A percentile compares a stretch with the other conserved stretches of the same genome.
phyloP scores from a whole-genome alignment of 208 protist species.

The Trichomonas tenax region DNA sequence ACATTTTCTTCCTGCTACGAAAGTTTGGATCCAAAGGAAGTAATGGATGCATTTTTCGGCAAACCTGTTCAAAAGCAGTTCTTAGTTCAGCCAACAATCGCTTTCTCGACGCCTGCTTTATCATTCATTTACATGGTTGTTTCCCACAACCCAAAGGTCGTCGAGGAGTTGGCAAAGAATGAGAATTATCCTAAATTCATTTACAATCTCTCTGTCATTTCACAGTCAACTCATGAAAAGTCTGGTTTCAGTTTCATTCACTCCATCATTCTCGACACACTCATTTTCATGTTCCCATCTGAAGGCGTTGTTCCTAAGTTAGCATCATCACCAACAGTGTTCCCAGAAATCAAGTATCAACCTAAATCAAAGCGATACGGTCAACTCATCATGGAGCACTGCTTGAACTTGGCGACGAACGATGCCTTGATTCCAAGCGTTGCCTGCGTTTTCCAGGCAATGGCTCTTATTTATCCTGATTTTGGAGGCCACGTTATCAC shows the following conservation, averaged over 20 bases:
- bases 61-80: neutral
- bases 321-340: neutral
- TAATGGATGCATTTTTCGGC: neutral
- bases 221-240: neutral
- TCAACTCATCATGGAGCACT: neutral
- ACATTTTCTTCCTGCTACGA: neutral
- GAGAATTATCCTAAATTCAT: neutral
- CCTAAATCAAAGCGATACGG: neutral
- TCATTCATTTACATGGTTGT: neutral
- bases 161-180: neutral
- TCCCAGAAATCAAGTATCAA: too few relatives aligned
- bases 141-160: neutral
- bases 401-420: neutral
- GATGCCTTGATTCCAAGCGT: neutral
- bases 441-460: neutral
- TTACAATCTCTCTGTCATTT: neutral
- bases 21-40: neutral
- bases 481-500: neutral
- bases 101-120: neutral
- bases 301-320: neutral
- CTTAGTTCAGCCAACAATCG: neutral
- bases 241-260: neutral
- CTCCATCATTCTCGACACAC: neutral
- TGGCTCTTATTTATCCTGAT: neutral
- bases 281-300: neutral